These are phyloP conservation scores for Coemansia sp. DNA, from an alignment of 192 early-diverging fungal genomes.

Conservation along the genomic window DNA sequence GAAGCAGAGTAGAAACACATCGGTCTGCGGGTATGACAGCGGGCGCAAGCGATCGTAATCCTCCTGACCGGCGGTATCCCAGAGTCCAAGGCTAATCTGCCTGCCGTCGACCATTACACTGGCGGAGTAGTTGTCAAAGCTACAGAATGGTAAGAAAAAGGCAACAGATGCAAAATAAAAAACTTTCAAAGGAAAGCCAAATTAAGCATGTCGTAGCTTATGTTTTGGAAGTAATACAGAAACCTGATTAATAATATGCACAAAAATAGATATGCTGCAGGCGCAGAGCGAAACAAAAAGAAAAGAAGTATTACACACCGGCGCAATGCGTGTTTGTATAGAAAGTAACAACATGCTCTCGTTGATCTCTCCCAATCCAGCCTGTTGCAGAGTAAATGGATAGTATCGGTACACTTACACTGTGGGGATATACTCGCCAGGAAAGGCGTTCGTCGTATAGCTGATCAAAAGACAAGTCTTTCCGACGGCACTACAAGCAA, in stretches of 20 bases:
- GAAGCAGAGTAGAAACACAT: conserved; percentile 98
- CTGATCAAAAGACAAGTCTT: conserved; percentile 97
- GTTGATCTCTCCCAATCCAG: not conserved
- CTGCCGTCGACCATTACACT: conserved; percentile 99
- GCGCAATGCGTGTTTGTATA: not conserved
- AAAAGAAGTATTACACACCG: not conserved
- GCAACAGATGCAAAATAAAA: not conserved
- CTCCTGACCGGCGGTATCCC: conserved; percentile 99
- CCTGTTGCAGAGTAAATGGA: not conserved
- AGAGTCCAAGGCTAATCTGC: conserved; percentile 96
- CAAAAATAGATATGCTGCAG: not conserved
- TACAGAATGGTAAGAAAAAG: conserved; percentile 15
- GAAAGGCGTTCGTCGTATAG: conserved; percentile 99
- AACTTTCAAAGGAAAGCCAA: not conserved
- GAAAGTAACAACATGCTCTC: not conserved
- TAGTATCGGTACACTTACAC: conserved; percentile 70
- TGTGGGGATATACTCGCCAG: conserved; percentile 99
- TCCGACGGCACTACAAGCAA: conserved; percentile 73
- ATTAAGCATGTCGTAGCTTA: too few relatives aligned
- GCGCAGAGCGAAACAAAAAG: not conserved
- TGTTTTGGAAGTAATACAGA: not conserved
- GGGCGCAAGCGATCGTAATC: conserved; percentile 98
- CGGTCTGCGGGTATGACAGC: conserved; percentile 97
- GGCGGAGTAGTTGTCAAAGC: conserved; percentile 98
- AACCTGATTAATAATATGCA: not conserved